Evolutionary conservation across 1,284 basidiomycete species (phyloP), one percentile per base, ranked within the genome.

Genomic region (Porogramme epimiltina): DNA sequence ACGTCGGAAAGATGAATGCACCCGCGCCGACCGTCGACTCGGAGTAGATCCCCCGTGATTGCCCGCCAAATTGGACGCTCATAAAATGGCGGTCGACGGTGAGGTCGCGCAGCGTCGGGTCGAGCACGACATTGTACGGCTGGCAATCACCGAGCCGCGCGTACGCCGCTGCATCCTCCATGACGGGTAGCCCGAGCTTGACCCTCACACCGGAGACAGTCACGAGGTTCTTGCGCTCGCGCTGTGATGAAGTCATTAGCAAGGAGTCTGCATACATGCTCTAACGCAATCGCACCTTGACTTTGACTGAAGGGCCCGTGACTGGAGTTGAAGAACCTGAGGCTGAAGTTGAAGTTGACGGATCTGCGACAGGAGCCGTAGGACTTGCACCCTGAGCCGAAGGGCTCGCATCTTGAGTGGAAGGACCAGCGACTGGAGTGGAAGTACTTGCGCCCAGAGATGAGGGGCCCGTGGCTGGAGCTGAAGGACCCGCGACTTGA

Each of bases 11-110:
- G n/a, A 62, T 20, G 37, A 63, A 54, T 18, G 52, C 23, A 11
- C 55, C 28, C 28, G 28, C 28, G 28, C 28, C 8, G 47, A 4
- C 18, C 28, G 10, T 36, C 36, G 8, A 13, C 33, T 58, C 46
- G 2, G 36, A 20, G 34, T 42, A 58, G 2, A 60, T 24, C 8
- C 24, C 22, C 13, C 52, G 46, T 4, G 42, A n/a, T 10, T 24
- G 42, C 4, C 59, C 61, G 9, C 64, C 62, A 20, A 55, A 64
- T 15, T 28, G 37, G 5, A 42, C 8, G 18, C 42, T 47, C 47
- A 65, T 49, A 49, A 59, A 60, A 2, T 38, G 34, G 15, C 65
- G 58, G 8, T 36, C 36, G 36, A 58, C 50, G 16, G 33, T 33
- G 22, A 56, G 44, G 24, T 44, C n/a, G 4, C 52, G 42, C 20